Base-by-base conservation (phyloP, 2,329 filamentous ascomycete genomes). In the Aspergillus ochraceus region DNA sequence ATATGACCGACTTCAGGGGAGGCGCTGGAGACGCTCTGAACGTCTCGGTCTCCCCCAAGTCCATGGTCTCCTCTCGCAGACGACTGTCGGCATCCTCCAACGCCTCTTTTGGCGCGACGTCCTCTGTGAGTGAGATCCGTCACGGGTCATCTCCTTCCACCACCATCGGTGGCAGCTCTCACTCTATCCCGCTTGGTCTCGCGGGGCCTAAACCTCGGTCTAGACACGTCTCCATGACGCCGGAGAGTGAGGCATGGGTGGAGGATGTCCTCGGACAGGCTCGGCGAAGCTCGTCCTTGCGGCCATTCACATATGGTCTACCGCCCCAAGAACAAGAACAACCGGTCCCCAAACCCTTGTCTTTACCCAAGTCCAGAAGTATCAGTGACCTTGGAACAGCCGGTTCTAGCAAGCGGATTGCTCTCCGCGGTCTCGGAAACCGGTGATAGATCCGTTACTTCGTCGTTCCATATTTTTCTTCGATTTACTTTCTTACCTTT, bases 241-340 rank as follows among this genome's bases (percentile, higher is more conserved):
- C 77, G 3, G 76, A 79, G 52, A 78, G 78, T 60, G 78, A 81
- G 63, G 77, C 78, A 1, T 81, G 79, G 79, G 78, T 81, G 10
- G 76, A 79, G 65, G 76, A 77, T 55, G 76, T 81, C 20, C 71
- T 80, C 26, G 76, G 77, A 39, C 77, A 80, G 66, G 78, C 79
- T 6, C 70, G 79, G 47, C 70, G 72, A 42, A 74, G 74, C 17
- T 73, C 74, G 5, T 74, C 75, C 5, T 59, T 72, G 9, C 70
- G 75, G 17, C 70, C 71, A 0, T 65, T 71, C 17, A 68, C 71
- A 30, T 64, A 68, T 20, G 64, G 60, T 14, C 36, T 64, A 46
- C 56, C 61, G 3, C 57, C 63, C 10, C 65, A 60, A 4, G 64
- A 64, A 9, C 59, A 62, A 14, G 65, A 70, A 50, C 45, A 59